Evolutionary conservation across 345 rosid genomes (phyloP), one percentile per base, ranked within the genome.

Genomic region (Microthlaspi erraticum): DNA sequence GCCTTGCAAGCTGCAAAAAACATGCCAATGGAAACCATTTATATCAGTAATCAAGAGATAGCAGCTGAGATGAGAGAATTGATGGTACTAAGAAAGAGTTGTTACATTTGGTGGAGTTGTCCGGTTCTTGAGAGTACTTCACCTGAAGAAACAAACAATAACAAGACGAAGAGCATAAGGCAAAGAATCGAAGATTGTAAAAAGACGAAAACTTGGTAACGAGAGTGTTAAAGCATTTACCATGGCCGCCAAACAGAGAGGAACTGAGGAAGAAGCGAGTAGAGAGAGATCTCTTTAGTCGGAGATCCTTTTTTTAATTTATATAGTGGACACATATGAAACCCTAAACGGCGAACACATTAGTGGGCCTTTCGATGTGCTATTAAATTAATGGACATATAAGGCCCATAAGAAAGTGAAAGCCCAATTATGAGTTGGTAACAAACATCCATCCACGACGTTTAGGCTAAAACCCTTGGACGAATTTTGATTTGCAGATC

Each of bases 81-180:
- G 26, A 23, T 23, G 3, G 2, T 23, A 23, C 29, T 5, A 34
- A 11, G 44, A 67, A 50, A 26, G 64, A 1, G 31, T 2, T 14
- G 14, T 50, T 10, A 92, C 98, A 94, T 83, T 94, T 94, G 70
- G 99, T 91, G 43, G 86, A 59, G 48, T 94, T 94, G 50, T 86
- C 92, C n/a, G 98, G 96, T 77, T 94, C 99, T 55, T 80, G 84
- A 4, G 98, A 94, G 83, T 94, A 94, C 87, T 91, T 92, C 81
- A 92, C 99, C 99, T 94, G 38, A 55, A 41, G 7, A 56, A 44
- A n/a, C n/a, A 12, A 2, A 50, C 1, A 64, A 39, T 1, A 17
- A 12, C 1, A 19, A 20, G 5, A 29, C 7, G 11, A 1, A 17
- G n/a, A 6, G 5, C 19, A 62, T 14, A 33, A 23, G 42, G 42